These are phyloP conservation scores for Fusarium sp. DNA, from an alignment of 2,329 filamentous ascomycete species.

Conservation along the genomic window DNA sequence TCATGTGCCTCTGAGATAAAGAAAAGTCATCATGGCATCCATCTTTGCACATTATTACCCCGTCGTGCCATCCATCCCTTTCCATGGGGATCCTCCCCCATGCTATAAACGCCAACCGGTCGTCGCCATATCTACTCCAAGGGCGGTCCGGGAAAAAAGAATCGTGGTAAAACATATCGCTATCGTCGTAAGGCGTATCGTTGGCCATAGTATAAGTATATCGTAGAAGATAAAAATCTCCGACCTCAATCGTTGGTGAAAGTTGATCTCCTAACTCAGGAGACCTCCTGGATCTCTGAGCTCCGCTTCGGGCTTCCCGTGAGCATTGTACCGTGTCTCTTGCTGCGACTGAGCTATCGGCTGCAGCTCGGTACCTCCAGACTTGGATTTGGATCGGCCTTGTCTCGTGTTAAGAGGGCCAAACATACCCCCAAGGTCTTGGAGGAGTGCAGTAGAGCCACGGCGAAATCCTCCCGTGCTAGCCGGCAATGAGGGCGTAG, in stretches of 20 bases:
- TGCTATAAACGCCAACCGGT: slow-evolving; percentile 28
- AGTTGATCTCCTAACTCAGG: slow-evolving; percentile 45
- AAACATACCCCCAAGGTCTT: slow-evolving; percentile 69
- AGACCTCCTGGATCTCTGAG: slow-evolving; percentile 57
- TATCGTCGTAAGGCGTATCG: slow-evolving; percentile 36
- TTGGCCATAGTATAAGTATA: slow-evolving; percentile 21
- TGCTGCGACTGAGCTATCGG: slow-evolving; percentile 58
- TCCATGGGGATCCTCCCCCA: slow-evolving; percentile 3
- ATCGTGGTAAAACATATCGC: slow-evolving; percentile 15
- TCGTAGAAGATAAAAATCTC: slow-evolving; percentile 19
- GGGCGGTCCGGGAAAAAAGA: slow-evolving; percentile 4
- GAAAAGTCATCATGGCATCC: slow-evolving; percentile 1
- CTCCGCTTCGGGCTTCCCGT: slow-evolving; percentile 49
- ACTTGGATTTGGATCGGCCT: slow-evolving; percentile 47
- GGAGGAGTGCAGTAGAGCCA: slow-evolving; percentile 69
- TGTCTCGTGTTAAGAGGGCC: slow-evolving; percentile 54
- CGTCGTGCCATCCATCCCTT: slow-evolving; percentile 13
- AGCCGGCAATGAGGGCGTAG: slow-evolving; percentile 60
- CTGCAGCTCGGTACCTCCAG: slow-evolving; percentile 58
- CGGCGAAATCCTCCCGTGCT: slow-evolving; percentile 60
- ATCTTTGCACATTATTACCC: slow-evolving; percentile 20
- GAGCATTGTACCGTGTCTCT: slow-evolving; percentile 49
- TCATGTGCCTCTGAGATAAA: not conserved
- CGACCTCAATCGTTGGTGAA: not conserved
- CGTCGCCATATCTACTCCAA: slow-evolving; percentile 28